phyloP scores from a whole-genome alignment of 2,329 filamentous ascomycete genomes.

The Sporothrix luriei region DNA sequence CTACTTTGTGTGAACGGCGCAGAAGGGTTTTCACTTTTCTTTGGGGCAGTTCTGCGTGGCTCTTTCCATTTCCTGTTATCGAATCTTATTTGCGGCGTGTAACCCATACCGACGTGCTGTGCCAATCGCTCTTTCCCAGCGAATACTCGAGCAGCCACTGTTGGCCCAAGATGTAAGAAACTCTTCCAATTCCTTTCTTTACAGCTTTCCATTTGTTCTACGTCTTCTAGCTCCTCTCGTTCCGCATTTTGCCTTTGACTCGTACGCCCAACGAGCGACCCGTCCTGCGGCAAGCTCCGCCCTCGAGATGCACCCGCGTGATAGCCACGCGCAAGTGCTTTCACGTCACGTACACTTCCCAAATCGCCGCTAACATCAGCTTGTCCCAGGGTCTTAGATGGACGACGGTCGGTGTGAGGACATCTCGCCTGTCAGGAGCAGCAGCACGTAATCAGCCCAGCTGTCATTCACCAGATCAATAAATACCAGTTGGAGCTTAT shows the following conservation, averaged over 20 bases:
- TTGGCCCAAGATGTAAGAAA: not conserved
- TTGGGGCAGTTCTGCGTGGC: not conserved
- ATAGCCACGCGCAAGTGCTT: not conserved
- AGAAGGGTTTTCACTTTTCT: conserved; percentile 19
- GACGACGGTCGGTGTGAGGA: conserved; percentile 2
- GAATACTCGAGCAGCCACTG: not conserved
- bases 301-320: conserved; percentile 17
- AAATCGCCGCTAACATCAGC: not conserved
- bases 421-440: not conserved
- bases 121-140: conserved; percentile 7
- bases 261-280: not conserved
- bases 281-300: not conserved
- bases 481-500: not conserved
- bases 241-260: not conserved
- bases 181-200: not conserved
- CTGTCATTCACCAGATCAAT: not conserved
- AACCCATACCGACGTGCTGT: not conserved
- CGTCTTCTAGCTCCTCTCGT: not conserved
- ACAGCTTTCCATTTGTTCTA: conserved; percentile 9
- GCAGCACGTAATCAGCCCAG: not conserved
- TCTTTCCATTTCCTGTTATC: not conserved
- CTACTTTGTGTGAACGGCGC: conserved; percentile 4
- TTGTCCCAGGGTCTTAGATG: conserved; percentile 8
- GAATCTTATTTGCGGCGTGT: not conserved
- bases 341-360: not conserved